Conservation (phyloP, 2,329 filamentous ascomycete species). For the Dendrostoma leiphaemia region DNA sequence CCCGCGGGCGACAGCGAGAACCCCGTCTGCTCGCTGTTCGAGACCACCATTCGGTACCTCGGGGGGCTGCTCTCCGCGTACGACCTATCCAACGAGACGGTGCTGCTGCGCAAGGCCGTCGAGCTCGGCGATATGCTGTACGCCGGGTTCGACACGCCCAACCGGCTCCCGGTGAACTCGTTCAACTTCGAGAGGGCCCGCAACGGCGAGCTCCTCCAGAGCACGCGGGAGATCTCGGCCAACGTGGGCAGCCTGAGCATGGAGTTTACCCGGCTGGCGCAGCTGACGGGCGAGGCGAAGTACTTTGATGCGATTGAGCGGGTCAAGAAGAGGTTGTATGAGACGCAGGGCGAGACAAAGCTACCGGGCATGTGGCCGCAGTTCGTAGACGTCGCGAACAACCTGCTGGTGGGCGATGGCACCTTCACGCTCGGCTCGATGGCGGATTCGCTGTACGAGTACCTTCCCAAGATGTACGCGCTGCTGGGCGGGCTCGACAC, state of each 20-base stretch:
- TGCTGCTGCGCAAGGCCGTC: constrained; percentile 48
- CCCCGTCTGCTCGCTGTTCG: constrained; percentile 56
- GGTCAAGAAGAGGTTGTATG: constrained; percentile 67
- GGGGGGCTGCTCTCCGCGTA: constrained; percentile 52
- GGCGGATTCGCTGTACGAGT: constrained; percentile 55
- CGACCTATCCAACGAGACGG: constrained; percentile 46
- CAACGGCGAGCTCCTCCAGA: constrained; percentile 34
- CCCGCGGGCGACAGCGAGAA: constrained; percentile 23
- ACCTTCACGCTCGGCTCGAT: constrained; percentile 45
- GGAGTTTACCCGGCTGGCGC: constrained; percentile 73
- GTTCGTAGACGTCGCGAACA: constrained; percentile 59
- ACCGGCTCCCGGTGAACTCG: constrained; percentile 47
- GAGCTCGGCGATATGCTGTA: constrained; percentile 55
- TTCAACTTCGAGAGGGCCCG: constrained; percentile 43
- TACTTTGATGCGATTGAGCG: constrained; percentile 75
- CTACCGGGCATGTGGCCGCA: constrained; percentile 74
- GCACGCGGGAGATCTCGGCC: constrained; percentile 38
- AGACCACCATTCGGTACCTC: constrained; percentile 58
- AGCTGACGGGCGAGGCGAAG: constrained; percentile 69
- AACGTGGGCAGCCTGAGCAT: constrained; percentile 65
- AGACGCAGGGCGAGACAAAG: constrained; percentile 62
- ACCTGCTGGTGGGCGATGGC: constrained; percentile 35
- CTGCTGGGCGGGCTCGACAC: constrained; percentile 64
- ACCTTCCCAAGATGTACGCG: constrained; percentile 56
- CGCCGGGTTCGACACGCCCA: constrained; percentile 52